phyloP scores from a whole-genome alignment of 1,284 basidiomycete species.

The Dichomitus squalens region DNA sequence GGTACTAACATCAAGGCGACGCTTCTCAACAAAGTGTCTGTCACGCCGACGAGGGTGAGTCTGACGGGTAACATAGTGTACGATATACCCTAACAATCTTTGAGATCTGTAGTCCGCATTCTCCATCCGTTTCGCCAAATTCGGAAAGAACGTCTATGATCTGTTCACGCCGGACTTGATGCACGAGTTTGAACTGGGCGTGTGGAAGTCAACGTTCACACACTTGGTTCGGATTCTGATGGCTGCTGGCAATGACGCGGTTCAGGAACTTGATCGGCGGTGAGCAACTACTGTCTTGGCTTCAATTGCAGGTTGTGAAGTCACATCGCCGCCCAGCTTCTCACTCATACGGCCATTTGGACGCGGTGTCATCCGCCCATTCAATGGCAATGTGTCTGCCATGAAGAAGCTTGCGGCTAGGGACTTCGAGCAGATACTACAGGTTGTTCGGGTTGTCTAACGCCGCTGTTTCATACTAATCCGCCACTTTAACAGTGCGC shows the following conservation, averaged over 20 bases:
- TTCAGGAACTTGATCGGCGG: slow-evolving; percentile 19
- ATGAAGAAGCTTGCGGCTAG: slow-evolving; percentile 33
- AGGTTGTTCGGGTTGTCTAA: slow-evolving; percentile 21
- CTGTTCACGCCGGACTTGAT: slow-evolving; percentile 39
- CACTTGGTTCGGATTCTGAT: slow-evolving; percentile 15
- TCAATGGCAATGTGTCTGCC: slow-evolving; percentile 28
- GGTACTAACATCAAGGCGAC: slow-evolving; percentile 3
- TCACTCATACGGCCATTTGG: slow-evolving; percentile 32
- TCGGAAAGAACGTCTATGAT: slow-evolving; percentile 32
- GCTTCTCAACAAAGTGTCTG: slow-evolving; percentile 11
- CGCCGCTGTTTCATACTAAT: too few relatives aligned
- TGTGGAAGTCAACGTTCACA: slow-evolving; percentile 30
- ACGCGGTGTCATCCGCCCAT: slow-evolving; percentile 28
- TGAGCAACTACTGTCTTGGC: slow-evolving; percentile 3
- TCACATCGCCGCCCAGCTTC: slow-evolving; percentile 19
- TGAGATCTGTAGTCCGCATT: slow-evolving; percentile 39
- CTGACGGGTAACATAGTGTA: too few relatives aligned
- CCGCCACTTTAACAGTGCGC: slow-evolving; percentile 32
- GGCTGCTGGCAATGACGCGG: neutral
- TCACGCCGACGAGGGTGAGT: neutral
- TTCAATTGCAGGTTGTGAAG: neutral
- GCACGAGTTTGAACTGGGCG: slow-evolving; percentile 42
- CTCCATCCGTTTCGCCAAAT: slow-evolving; percentile 7
- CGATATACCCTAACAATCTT: too few relatives aligned
- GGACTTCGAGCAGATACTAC: slow-evolving; percentile 34